Conservation (phyloP, 331 rosid genomes). For the Cydonia oblonga region DNA sequence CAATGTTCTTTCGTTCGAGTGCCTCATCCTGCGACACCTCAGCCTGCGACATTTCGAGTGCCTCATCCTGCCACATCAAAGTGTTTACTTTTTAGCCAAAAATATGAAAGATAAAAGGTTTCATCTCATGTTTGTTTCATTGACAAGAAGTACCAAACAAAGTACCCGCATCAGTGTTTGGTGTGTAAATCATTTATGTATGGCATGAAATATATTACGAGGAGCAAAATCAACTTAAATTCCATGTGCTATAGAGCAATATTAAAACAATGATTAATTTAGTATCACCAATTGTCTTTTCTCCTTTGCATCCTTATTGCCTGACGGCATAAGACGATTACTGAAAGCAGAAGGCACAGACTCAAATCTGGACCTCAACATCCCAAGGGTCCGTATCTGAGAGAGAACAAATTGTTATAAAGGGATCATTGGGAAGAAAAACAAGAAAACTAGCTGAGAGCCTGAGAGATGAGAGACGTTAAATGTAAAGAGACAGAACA, state of each 20-base stretch:
- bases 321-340: constrained; percentile 57
- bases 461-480: neutral
- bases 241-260: constrained; percentile 3
- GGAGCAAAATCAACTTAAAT: constrained; percentile 9
- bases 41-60: too few relatives aligned
- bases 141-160: neutral
- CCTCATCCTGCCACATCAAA: constrained; percentile 41
- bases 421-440: constrained; percentile 13
- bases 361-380: constrained; percentile 87
- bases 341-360: constrained; percentile 72
- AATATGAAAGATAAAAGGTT: neutral
- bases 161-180: neutral
- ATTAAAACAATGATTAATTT: neutral
- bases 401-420: constrained; percentile 22
- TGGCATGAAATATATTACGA: neutral
- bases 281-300: constrained; percentile 23
- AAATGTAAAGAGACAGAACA: neutral
- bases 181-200: neutral
- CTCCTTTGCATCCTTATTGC: constrained; percentile 5
- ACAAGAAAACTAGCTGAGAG: neutral
- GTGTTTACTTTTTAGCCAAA: constrained; percentile 13
- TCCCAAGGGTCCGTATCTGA: constrained; percentile 97
- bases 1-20: constrained; percentile 42
- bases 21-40: constrained; percentile 44
- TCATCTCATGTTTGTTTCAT: neutral